phyloP scores from a whole-genome alignment of 2,329 filamentous ascomycete species.

The Phaeosphaeriaceae sp. region DNA sequence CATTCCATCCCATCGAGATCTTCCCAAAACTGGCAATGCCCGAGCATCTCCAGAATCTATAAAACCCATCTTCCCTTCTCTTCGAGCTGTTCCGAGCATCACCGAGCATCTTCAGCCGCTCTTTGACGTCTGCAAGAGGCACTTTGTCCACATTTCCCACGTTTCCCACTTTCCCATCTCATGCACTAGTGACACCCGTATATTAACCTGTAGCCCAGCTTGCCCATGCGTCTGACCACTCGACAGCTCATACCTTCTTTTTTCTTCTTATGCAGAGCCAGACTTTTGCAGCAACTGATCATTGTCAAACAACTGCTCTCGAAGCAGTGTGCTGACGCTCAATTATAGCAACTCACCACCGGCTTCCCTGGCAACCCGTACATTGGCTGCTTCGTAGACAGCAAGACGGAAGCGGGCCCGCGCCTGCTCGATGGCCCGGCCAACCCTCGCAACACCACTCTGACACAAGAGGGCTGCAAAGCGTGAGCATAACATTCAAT shows the following conservation, averaged over 20 bases:
- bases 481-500: neutral
- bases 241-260: neutral
- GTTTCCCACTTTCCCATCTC: neutral
- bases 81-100: neutral
- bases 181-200: neutral
- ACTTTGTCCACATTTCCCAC: neutral
- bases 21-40: neutral
- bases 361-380: neutral
- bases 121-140: neutral
- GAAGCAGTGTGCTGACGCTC: neutral
- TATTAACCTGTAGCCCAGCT: conserved; percentile 1
- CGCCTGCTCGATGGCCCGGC: conserved; percentile 5
- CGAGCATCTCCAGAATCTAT: neutral
- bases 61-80: neutral
- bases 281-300: conserved; percentile 4
- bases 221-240: neutral
- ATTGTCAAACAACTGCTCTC: conserved; percentile 8
- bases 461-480: conserved; percentile 8
- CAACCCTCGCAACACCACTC: neutral
- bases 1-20: neutral
- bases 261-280: conserved; percentile 6
- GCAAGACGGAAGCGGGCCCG: neutral
- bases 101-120: neutral
- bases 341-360: conserved; percentile 1
- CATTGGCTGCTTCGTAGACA: conserved; percentile 3